phyloP scores from a whole-genome alignment of 345 rosid species.

The Trapa bicornis region DNA sequence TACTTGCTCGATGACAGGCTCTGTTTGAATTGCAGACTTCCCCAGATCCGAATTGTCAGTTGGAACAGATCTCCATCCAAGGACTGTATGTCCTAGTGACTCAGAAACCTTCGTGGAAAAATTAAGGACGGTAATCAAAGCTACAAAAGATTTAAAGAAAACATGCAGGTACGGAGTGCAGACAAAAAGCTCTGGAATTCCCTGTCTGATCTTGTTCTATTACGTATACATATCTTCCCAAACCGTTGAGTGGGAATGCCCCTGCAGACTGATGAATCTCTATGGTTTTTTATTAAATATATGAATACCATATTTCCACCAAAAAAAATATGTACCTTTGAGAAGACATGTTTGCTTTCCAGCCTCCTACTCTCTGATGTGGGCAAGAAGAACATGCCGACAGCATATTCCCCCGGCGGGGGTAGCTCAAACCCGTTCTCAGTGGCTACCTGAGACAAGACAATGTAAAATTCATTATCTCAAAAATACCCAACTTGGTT shows the following conservation, averaged over 20 bases:
- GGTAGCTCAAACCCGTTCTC: constrained; percentile 81
- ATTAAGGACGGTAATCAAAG: neutral
- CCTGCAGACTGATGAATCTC: too few species aligned
- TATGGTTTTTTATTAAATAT: too few species aligned
- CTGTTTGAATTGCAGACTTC: constrained; percentile 74
- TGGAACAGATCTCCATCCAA: constrained; percentile 91
- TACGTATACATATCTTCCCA: too few species aligned
- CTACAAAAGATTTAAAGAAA: neutral
- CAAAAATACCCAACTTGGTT: too few species aligned
- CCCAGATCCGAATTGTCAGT: constrained; percentile 80
- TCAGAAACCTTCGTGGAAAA: constrained; percentile 60
- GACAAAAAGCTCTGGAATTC: too few species aligned
- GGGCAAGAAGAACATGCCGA: constrained; percentile 95
- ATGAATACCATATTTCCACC: too few species aligned
- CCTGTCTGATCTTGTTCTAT: too few species aligned
- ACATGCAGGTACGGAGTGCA: neutral
- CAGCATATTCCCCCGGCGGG: constrained; percentile 67
- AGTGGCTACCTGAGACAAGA: constrained; percentile 34
- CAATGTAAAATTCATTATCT: too few species aligned
- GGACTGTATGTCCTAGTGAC: constrained; percentile 84
- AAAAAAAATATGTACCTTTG: constrained; percentile 37
- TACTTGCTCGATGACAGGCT: constrained; percentile 89
- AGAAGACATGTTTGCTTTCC: constrained; percentile 76
- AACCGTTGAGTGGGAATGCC: too few species aligned
- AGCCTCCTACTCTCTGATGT: constrained; percentile 52